These are phyloP conservation scores for Lachancea lanzarotensis DNA, from an alignment of 805 yeast genomes.

Conservation along the genomic window DNA sequence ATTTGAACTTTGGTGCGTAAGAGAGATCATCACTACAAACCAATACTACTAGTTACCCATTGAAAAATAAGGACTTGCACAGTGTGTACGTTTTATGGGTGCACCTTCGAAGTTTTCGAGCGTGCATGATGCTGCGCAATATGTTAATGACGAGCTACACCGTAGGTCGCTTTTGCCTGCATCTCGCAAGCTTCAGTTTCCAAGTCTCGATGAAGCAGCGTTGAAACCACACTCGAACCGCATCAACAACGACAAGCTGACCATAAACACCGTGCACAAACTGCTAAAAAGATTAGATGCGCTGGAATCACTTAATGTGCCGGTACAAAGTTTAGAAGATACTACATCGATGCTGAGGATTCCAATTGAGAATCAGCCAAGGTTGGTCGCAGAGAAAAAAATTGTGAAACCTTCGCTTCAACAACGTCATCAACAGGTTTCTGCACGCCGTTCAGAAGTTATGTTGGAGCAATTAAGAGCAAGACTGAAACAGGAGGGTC, in stretches of 20 bases:
- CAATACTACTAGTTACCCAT: background rate
- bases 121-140: constrained; percentile 19
- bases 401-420: constrained; percentile 1
- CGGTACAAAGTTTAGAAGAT: background rate
- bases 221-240: constrained; percentile 6
- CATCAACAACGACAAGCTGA: constrained; percentile 14
- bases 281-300: constrained; percentile 10
- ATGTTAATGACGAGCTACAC: constrained; percentile 17
- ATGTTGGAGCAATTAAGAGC: constrained; percentile 8
- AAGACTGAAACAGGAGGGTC: constrained; percentile 2
- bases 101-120: constrained; percentile 10
- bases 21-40: too few relatives aligned
- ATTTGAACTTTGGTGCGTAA: too few relatives aligned
- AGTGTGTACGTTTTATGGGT: background rate
- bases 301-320: background rate
- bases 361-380: background rate
- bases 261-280: constrained; percentile 21
- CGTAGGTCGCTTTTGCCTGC: constrained; percentile 15
- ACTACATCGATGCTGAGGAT: background rate
- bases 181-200: constrained; percentile 7
- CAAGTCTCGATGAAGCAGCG: constrained; percentile 4
- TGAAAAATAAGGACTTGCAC: background rate
- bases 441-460: constrained; percentile 4
- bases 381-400: background rate
- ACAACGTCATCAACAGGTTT: constrained; percentile 1